These are phyloP conservation scores for Quercus robur DNA, from an alignment of 306 rosid genomes.

Conservation along the genomic window DNA sequence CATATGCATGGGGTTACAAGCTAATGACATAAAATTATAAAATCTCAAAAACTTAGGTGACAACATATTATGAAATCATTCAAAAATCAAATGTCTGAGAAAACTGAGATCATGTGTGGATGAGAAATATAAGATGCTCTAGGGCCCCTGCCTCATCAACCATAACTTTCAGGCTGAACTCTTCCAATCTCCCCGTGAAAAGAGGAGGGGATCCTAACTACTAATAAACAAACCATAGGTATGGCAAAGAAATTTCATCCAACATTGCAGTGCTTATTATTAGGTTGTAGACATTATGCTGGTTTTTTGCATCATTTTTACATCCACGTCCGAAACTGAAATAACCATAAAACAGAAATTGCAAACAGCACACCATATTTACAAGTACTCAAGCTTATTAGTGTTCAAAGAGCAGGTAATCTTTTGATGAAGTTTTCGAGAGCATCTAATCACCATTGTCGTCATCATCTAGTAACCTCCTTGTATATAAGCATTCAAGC, in stretches of 20 bases:
- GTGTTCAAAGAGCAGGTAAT: conserved; percentile 7
- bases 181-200: no score
- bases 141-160: neutral
- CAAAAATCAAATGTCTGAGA: no score
- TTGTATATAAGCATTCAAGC: conserved; percentile 90
- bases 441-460: conserved; percentile 28
- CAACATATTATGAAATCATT: no score
- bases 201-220: neutral
- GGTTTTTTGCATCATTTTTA: conserved; percentile 7
- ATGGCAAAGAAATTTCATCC: neutral
- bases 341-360: conserved; percentile 25
- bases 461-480: conserved; percentile 82
- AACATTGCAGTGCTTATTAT: neutral
- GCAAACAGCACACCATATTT: conserved; percentile 36
- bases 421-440: conserved; percentile 27
- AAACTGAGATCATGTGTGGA: no score
- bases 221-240: neutral
- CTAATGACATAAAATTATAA: no score
- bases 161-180: neutral
- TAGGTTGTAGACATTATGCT: conserved; percentile 1
- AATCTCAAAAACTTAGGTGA: no score
- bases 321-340: neutral
- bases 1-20: no score
- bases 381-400: conserved; percentile 59
- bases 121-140: no score